A percentile compares a stretch with the other conserved stretches of the same genome.
Evolutionary conservation across 805 yeast species (phyloP).

Genomic region (Candida anglica): DNA sequence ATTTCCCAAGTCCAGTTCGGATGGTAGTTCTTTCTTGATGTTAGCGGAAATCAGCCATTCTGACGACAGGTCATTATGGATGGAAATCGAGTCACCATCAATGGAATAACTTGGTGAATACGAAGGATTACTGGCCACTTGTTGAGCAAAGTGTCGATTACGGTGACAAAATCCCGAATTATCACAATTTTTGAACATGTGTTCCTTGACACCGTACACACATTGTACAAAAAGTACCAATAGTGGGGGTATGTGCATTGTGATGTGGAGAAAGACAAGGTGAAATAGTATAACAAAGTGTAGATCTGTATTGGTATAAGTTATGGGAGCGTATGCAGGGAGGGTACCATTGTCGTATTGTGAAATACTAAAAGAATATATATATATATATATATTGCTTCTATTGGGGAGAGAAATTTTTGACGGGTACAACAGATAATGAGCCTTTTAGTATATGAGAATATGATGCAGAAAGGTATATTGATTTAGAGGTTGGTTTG

Average conservation of each 20-base stretch:
- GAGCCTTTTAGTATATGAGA: too few relatives aligned
- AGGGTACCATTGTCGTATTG: too few relatives aligned
- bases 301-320: too few relatives aligned
- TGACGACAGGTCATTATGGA: slow-evolving; percentile 6
- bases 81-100: slow-evolving; percentile 13
- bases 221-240: slow-evolving; percentile 4
- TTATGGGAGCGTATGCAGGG: neutral
- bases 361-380: too few relatives aligned
- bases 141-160: slow-evolving; percentile 62
- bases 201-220: slow-evolving; percentile 48
- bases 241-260: too few relatives aligned
- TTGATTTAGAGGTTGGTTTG: too few relatives aligned
- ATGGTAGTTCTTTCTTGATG: slow-evolving; percentile 39
- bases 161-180: slow-evolving; percentile 83
- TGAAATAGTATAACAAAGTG: too few relatives aligned
- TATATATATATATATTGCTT: too few relatives aligned
- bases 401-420: too few relatives aligned
- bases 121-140: slow-evolving; percentile 7
- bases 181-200: slow-evolving; percentile 71
- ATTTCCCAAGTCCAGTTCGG: neutral
- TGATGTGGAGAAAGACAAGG: too few relatives aligned
- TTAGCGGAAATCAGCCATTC: slow-evolving; percentile 34
- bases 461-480: too few relatives aligned
- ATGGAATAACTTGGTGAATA: slow-evolving; percentile 20
- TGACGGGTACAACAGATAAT: too few relatives aligned